phyloP scores from a whole-genome alignment of 208 protist genomes.

The Acanthamoeba castellanii region DNA sequence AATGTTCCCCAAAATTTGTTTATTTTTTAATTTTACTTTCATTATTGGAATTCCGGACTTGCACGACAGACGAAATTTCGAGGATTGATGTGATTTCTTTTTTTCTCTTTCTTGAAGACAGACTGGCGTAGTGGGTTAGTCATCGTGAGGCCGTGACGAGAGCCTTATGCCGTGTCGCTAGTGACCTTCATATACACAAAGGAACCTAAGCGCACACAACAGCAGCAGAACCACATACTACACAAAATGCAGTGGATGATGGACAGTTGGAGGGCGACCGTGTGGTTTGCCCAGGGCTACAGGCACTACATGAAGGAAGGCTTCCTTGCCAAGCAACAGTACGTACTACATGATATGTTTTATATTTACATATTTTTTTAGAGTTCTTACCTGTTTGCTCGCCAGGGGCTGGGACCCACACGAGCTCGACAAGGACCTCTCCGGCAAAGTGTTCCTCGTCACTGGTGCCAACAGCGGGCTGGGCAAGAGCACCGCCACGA shows the following conservation, averaged over 20 bases:
- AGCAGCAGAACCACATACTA: not conserved
- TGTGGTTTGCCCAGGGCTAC: conserved; percentile 46
- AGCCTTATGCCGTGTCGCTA: not conserved
- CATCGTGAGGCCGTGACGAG: not conserved
- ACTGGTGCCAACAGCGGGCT: conserved; percentile 68
- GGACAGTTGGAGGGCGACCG: not conserved
- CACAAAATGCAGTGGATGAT: conserved; percentile 28
- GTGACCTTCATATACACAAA: not conserved
- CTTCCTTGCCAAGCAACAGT: conserved; percentile 23
- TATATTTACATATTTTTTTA: not conserved
- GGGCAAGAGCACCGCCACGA: conserved; percentile 18
- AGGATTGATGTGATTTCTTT: too few species aligned
- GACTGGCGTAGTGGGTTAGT: not conserved
- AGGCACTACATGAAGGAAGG: conserved; percentile 23
- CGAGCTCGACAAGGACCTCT: conserved; percentile 9
- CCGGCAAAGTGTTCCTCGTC: conserved; percentile 41
- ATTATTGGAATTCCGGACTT: too few species aligned
- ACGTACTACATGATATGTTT: not conserved
- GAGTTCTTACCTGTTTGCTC: not conserved
- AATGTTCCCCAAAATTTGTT: too few species aligned
- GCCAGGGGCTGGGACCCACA: not conserved
- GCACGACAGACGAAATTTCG: too few species aligned
- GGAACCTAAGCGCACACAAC: too few species aligned
- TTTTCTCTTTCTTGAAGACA: too few species aligned
- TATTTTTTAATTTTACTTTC: too few species aligned